Base-by-base conservation (phyloP, 345 rosid genomes). In the Boechera divaricarpa region DNA sequence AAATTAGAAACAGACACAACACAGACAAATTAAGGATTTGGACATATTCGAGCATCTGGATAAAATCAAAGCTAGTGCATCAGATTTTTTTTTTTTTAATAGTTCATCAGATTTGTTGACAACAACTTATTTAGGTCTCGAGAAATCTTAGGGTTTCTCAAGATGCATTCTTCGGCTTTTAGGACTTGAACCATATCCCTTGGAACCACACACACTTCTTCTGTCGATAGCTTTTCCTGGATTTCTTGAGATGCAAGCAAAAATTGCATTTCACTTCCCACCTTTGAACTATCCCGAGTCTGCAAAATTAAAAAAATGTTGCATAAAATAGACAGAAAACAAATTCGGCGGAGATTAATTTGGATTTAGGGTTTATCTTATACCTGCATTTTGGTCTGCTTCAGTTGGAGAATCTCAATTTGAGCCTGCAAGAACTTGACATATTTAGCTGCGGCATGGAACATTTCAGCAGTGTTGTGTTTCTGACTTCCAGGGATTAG, bases 381-480 rank as follows among this genome's bases (percentile, higher is more conserved):
- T 79, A 67, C 78, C 78, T 61, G 44, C 10, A 32, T 53, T 67
- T 56, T 65, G 56, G 45, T 72, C 24, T 77, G 62, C 16, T 15
- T 38, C 71, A 84, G 66, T 66, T 77, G 78, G 44, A 90, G 92
- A 74, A 88, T 53, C 6, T 56, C 80, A 64, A 82, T 61, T 75
- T 94, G 98, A 56, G 89, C 88, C 70, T 88, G 89, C 83, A 94
- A 58, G 72, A 84, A 90, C 86, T 85, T 88, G 77, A 94, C 89
- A 24, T 92, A 90, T 21, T 87, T 92, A 42, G 75, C 85, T 36
- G 98, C 98, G 38, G 98, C 82, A 24, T 88, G 87, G n/a, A 94
- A 79, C 98, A 94, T 94, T 38, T 89, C 90, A 5, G 97, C 95
- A 0, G 98, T 94, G 81, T 90, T 90, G 88, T 86, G 88, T 78